Conservation (phyloP, 2,329 filamentous ascomycete genomes). For the Colletotrichum tropicicola region DNA sequence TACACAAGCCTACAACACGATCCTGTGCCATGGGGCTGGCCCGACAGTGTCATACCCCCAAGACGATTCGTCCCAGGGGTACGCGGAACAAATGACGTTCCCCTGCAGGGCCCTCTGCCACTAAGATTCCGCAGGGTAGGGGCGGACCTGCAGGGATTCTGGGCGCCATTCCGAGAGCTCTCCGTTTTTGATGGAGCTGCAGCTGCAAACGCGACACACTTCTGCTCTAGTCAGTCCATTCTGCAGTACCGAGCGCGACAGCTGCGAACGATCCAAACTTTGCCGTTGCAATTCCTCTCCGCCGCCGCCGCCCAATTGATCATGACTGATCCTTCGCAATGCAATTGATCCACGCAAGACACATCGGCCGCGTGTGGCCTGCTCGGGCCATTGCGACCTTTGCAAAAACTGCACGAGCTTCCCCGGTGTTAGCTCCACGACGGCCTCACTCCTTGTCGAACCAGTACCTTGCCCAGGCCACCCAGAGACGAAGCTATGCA, state of each 20-base stretch:
- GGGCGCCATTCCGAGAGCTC: conserved; percentile 20
- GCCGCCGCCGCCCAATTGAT: background rate
- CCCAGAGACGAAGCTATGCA: conserved; percentile 46
- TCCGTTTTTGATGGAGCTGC: conserved; percentile 24
- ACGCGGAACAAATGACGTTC: conserved; percentile 26
- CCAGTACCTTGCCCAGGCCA: background rate
- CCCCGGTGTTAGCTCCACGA: conserved; percentile 5
- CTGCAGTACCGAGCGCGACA: conserved; percentile 1
- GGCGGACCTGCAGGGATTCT: conserved; percentile 26
- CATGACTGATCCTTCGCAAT: conserved; percentile 36
- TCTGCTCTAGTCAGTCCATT: background rate
- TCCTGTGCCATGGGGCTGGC: conserved; percentile 4
- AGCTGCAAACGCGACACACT: conserved; percentile 15
- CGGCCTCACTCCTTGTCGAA: conserved; percentile 11
- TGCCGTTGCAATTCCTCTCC: background rate
- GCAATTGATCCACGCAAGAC: conserved; percentile 39
- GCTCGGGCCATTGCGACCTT: conserved; percentile 6
- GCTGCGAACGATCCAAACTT: conserved; percentile 7
- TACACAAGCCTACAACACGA: background rate
- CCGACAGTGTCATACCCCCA: conserved; percentile 10
- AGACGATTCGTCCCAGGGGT: conserved; percentile 21
- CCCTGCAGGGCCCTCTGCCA: conserved; percentile 25
- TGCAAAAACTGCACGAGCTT: conserved; percentile 3
- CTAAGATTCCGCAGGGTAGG: conserved; percentile 11
- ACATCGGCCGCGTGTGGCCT: conserved; percentile 32